These are phyloP conservation scores for Irpex sp. DNA, from an alignment of 1,284 basidiomycete genomes.

Conservation along the genomic window DNA sequence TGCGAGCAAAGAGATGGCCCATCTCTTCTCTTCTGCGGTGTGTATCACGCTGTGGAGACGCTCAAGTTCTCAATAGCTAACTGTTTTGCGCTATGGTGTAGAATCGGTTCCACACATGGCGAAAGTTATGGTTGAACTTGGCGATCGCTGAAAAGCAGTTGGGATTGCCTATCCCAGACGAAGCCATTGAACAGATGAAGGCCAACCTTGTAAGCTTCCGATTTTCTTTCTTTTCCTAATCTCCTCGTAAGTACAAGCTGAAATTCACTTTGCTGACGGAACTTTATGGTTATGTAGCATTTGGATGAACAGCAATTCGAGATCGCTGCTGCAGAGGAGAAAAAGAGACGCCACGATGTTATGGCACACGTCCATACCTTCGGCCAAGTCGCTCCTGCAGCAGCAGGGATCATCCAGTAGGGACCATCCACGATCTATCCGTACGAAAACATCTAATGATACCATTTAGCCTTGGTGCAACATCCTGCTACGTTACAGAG, in stretches of 20 bases:
- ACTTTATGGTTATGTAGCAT: slow-evolving; percentile 39
- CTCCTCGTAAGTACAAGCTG: background rate
- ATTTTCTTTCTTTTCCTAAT: background rate
- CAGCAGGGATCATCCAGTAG: slow-evolving; percentile 96
- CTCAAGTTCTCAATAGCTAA: background rate
- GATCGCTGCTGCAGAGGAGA: slow-evolving; percentile 92
- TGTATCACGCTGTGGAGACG: slow-evolving; percentile 17
- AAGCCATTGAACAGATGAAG: slow-evolving; percentile 94
- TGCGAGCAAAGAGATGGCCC: slow-evolving; percentile 98
- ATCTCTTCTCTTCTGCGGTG: slow-evolving; percentile 91
- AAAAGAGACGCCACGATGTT: slow-evolving; percentile 97
- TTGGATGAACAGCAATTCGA: slow-evolving; percentile 91
- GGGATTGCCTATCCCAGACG: slow-evolving; percentile 85
- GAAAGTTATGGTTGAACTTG: slow-evolving; percentile 94
- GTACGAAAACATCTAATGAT: background rate
- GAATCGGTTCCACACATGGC: slow-evolving; percentile 98
- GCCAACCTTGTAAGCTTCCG: slow-evolving; percentile 69
- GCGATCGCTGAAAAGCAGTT: slow-evolving; percentile 97
- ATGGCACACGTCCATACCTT: slow-evolving; percentile 99
- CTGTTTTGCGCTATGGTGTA: slow-evolving; percentile 27
- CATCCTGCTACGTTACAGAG: slow-evolving; percentile 98
- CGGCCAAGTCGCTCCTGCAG: slow-evolving; percentile 89
- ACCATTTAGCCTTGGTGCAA: slow-evolving; percentile 78
- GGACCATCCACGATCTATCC: slow-evolving; percentile 26
- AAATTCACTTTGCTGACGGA: background rate